Percentiles rank a stretch among this genome's conserved stretches.
Conservation (phyloP, 306 rosid genomes). For the Pterocarpus santalinus region DNA sequence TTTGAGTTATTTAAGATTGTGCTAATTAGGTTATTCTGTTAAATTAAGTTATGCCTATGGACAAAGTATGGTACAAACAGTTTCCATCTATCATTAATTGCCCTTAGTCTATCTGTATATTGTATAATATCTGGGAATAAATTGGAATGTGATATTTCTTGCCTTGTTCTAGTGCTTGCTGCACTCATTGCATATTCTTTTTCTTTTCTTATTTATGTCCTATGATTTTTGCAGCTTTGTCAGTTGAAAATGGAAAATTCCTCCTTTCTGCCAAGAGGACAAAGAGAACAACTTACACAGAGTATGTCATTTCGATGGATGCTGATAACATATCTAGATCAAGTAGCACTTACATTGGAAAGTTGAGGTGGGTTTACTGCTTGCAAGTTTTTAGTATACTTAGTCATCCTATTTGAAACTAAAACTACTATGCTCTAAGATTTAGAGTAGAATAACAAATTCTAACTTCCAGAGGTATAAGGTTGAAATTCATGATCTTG, state of each 20-base stretch:
- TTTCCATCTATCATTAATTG: neutral
- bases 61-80: neutral
- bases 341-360: conserved; percentile 73
- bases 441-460: neutral
- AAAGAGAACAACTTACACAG: conserved; percentile 71
- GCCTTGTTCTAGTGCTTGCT: neutral
- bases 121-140: neutral
- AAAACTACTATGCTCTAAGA: neutral
- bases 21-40: neutral
- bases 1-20: neutral
- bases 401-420: neutral
- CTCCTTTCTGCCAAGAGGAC: conserved; percentile 80
- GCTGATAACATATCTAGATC: conserved; percentile 74
- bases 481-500: conserved; percentile 5
- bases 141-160: neutral
- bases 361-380: conserved; percentile 64
- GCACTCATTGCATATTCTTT: neutral
- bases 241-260: conserved; percentile 85
- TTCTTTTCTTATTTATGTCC: neutral
- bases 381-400: neutral
- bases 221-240: conserved; percentile 57
- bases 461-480: conserved; percentile 1
- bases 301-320: conserved; percentile 76
- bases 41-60: too few relatives aligned
- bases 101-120: neutral